Conservation (phyloP, 2,329 filamentous ascomycete genomes). For the Myriosclerotinia duriaeana region DNA sequence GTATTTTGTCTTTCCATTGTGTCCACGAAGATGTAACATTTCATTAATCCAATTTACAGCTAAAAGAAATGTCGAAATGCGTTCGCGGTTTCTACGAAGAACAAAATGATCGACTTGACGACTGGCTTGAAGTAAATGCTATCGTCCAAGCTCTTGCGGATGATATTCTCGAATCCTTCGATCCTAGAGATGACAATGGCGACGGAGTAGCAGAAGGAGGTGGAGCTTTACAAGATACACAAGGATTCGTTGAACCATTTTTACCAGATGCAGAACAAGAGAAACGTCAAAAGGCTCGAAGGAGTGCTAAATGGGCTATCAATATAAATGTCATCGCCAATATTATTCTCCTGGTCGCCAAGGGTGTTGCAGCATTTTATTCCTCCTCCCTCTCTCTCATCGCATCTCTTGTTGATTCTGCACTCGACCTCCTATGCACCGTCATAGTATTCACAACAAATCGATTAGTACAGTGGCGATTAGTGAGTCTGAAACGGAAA, state of each 20-base stretch:
- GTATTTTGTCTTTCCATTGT: constrained; percentile 12
- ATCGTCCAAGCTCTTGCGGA: constrained; percentile 56
- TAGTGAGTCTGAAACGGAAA: constrained; percentile 49
- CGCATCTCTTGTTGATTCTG: constrained; percentile 59
- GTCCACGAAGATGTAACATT: background rate
- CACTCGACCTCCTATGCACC: constrained; percentile 59
- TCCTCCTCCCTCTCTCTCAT: constrained; percentile 59
- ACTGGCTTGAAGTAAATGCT: constrained; percentile 59
- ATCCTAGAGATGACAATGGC: constrained; percentile 54
- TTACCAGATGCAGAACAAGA: constrained; percentile 55
- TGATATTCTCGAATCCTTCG: constrained; percentile 60
- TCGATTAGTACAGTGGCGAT: constrained; percentile 55
- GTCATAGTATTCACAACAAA: constrained; percentile 59
- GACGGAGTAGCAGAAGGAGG: constrained; percentile 55
- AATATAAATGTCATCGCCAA: constrained; percentile 60
- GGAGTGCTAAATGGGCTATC: constrained; percentile 56
- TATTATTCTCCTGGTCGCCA: constrained; percentile 54
- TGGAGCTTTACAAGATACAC: constrained; percentile 50
- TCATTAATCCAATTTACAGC: constrained; percentile 33
- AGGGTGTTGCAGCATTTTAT: constrained; percentile 51
- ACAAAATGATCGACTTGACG: constrained; percentile 55
- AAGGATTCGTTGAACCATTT: constrained; percentile 54
- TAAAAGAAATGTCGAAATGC: constrained; percentile 54
- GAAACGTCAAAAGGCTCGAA: constrained; percentile 47
- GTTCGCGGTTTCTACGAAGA: constrained; percentile 54